Evolutionary conservation across 176 grass and related monocot species (phyloP), one percentile per base, ranked within the genome.

Genomic region (Stipa capillata): DNA sequence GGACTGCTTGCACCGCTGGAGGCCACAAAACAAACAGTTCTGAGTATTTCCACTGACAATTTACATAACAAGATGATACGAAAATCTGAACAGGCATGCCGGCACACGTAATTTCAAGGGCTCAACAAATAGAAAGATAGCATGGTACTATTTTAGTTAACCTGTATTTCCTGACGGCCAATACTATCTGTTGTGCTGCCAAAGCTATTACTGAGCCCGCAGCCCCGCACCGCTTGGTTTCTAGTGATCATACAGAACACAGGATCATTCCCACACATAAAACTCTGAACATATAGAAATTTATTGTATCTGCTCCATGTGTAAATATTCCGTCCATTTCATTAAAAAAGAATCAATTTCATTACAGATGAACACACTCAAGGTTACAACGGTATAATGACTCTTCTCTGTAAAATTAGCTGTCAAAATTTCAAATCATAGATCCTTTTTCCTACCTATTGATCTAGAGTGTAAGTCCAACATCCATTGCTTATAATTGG

Each of bases 401-500:
- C 14, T 50, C 32, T 65, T 65, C 13, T 76, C 69, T 4, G 3
- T 62, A 71, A 54, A 81, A 82, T 73, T 60, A 79, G 70, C 62
- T 47, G 7, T 53, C 58, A 79, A 45, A 84, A 76, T 82, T 85
- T 87, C 31, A 18, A 1, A 65, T 92, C 87, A 90, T 73, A 88
- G 31, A 81, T 92, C 81, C 58, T 98, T 98, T 72, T 98, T 97
- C 32, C 58, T 48, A 72, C 90, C 83, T 73, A 84, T 9, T 65
- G 67, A 67, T 76, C 44, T 79, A 85, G 87, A 90, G 68, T 79
- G 69, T 37, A 31, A 68, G 36, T 86, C 80, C 73, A 85, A 90
- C 84, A 65, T 85, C 92, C 92, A 94, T 83, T 98, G 96, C 73
- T 88, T 98, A 36, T 77, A 76, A 72, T 94, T 98, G 58, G 87